Evolutionary conservation across 208 protist genomes (phyloP).

Genomic region (Strigomonas culicis): DNA sequence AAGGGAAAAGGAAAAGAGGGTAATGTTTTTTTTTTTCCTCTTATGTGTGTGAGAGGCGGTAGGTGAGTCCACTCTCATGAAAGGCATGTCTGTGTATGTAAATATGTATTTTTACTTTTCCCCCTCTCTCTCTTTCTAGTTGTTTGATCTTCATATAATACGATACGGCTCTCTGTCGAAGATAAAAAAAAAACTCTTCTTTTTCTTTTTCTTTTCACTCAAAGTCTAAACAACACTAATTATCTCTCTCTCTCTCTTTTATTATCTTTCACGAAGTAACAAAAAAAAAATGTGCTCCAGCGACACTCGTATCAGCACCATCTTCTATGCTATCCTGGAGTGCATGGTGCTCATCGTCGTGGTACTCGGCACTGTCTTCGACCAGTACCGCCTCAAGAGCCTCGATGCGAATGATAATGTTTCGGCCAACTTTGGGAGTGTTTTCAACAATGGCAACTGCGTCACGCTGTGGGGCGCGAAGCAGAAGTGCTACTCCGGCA

Average conservation of each 20-base stretch:
- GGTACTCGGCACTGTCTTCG: neutral
- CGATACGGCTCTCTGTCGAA: neutral
- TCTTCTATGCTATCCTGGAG: conserved; percentile 2
- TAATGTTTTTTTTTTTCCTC: no score
- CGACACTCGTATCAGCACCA: no score
- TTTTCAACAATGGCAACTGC: neutral
- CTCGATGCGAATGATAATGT: no score
- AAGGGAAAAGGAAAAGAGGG: no score
- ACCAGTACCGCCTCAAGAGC: conserved; percentile 9
- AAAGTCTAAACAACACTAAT: neutral
- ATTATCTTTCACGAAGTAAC: neutral
- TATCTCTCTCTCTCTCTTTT: conserved; percentile 3
- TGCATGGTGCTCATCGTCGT: neutral
- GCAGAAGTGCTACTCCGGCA: neutral
- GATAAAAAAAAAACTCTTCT: neutral
- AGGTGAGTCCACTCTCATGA: no score
- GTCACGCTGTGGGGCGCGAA: conserved; percentile 1
- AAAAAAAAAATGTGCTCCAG: no score
- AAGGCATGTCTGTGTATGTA: no score
- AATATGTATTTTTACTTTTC: neutral
- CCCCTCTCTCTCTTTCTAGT: conserved; percentile 4
- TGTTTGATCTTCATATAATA: neutral
- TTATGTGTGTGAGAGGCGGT: no score
- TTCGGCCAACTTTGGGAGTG: no score
- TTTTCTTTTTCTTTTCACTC: conserved; percentile 2